Percentiles rank a stretch among this genome's conserved stretches.
Evolutionary conservation across 768 basidiomycete species (phyloP).

Genomic region (Amanita pseudoporphyria): DNA sequence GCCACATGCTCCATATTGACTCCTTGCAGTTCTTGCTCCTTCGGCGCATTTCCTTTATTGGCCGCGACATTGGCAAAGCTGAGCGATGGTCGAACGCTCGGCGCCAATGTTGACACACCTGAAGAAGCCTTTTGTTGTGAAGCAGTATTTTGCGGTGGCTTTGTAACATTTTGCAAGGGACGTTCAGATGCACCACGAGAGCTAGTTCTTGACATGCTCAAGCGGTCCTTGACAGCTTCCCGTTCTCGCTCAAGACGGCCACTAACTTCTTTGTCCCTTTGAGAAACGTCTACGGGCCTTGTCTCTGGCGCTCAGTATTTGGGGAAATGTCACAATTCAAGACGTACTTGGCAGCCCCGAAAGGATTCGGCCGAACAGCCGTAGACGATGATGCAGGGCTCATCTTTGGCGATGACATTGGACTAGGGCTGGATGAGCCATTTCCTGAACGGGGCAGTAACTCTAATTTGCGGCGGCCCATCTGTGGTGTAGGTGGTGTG

Average conservation of each 20-base stretch:
- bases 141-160: conserved; percentile 14
- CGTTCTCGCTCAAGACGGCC: conserved; percentile 64
- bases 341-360: conserved; percentile 73
- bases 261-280: conserved; percentile 65
- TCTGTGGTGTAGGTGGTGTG: conserved; percentile 75
- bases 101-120: conserved; percentile 24
- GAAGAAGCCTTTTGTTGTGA: conserved; percentile 15
- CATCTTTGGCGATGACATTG: conserved; percentile 74
- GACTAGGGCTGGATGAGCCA: conserved; percentile 59
- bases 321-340: not conserved
- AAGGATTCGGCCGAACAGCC: conserved; percentile 58
- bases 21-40: conserved; percentile 1
- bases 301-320: conserved; percentile 1
- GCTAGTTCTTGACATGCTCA: conserved; percentile 42
- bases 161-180: conserved; percentile 22
- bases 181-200: conserved; percentile 41
- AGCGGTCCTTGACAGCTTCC: conserved; percentile 42
- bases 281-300: conserved; percentile 79
- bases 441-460: conserved; percentile 71
- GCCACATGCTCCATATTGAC: conserved; percentile 11
- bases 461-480: conserved; percentile 73
- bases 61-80: conserved; percentile 79
- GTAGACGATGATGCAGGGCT: conserved; percentile 30
- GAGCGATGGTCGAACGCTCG: conserved; percentile 59
- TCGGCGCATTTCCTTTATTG: conserved; percentile 1